Evolutionary conservation across 257 asterid genomes (phyloP), one percentile per base, ranked within the genome.

Genomic region (Verbena officinalis): DNA sequence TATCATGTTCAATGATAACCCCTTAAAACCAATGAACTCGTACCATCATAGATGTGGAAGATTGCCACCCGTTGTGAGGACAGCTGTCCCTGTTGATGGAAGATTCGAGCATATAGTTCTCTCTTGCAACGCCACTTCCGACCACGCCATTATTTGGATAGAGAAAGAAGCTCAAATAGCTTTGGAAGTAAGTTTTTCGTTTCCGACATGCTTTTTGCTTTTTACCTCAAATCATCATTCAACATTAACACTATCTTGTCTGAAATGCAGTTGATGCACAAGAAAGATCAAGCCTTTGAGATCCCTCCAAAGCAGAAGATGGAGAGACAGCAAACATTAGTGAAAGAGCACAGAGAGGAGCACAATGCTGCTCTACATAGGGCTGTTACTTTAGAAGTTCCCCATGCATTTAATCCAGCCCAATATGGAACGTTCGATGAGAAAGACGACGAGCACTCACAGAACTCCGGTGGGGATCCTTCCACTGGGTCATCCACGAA

Each of bases 91-190:
- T 0, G 96, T 91, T 60, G 95, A 88, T 56, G 98, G 96, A 71
- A 86, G 95, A 73, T 91, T 91, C 48, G 98, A 91, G 87, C 96
- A 88, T 50, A 86, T 91, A 69, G 88, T 91, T 73, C 94, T 91
- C 50, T 88, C 95, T 30, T 88, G 95, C 59, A 88, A 91, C 42
- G 91, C 98, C 53, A 88, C 96, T 62, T 88, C 98, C 12, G 98
- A 91, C 64, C 95, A 91, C 70, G 96, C 91, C 73, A 81, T 91
- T 71, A 63, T 91, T 55, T 86, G 95, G 85, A 91, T 91, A 33
- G 90, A 86, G 83, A 83, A 74, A 73, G 98, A 88, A 91, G 83
- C 98, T 24, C 74, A 65, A 17, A 71, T 65, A 64, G 96, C 98
- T 36, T 66, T 91, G 55, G 82, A 80, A 70, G 97, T 88, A 76